Conservation (phyloP, 139 green algal genomes). For the Chlamydomonas asymmetrica region DNA sequence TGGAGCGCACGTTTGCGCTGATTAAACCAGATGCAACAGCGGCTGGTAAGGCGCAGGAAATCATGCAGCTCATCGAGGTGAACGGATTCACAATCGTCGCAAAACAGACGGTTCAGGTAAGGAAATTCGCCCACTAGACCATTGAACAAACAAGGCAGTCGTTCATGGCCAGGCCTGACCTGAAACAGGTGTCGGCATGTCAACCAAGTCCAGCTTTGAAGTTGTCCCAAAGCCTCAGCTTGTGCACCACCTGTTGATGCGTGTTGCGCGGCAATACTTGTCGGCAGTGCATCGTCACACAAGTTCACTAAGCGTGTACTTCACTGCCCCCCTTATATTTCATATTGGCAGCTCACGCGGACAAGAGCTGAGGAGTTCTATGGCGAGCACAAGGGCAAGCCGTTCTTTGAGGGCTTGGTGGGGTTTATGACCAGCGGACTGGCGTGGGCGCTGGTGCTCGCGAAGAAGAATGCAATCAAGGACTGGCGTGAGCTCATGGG, state of each 20-base stretch:
- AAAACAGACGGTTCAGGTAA: constrained; percentile 63
- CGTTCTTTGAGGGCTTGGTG: constrained; percentile 72
- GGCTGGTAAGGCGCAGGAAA: constrained; percentile 60
- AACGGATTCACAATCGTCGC: constrained; percentile 74
- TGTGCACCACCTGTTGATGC: too few species aligned
- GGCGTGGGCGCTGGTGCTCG: constrained; percentile 69
- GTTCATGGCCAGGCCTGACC: not conserved
- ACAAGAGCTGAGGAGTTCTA: constrained; percentile 78
- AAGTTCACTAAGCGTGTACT: too few species aligned
- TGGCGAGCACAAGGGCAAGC: constrained; percentile 76
- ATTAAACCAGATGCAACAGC: constrained; percentile 79
- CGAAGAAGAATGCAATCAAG: constrained; percentile 64
- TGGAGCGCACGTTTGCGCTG: constrained; percentile 66
- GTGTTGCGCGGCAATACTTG: too few species aligned
- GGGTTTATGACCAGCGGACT: constrained; percentile 82
- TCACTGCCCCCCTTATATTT: not conserved
- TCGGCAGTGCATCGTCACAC: too few species aligned
- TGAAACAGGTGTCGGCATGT: not conserved
- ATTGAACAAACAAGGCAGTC: too few species aligned
- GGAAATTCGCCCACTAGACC: not conserved
- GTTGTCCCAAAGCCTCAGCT: not conserved
- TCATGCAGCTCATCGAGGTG: constrained; percentile 71
- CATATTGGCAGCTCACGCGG: constrained; percentile 56
- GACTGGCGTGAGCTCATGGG: constrained; percentile 78
- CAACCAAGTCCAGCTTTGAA: not conserved